Evolutionary conservation across 208 protist species (phyloP), one percentile per base, ranked within the genome.

Genomic region (Porcisia deanei): DNA sequence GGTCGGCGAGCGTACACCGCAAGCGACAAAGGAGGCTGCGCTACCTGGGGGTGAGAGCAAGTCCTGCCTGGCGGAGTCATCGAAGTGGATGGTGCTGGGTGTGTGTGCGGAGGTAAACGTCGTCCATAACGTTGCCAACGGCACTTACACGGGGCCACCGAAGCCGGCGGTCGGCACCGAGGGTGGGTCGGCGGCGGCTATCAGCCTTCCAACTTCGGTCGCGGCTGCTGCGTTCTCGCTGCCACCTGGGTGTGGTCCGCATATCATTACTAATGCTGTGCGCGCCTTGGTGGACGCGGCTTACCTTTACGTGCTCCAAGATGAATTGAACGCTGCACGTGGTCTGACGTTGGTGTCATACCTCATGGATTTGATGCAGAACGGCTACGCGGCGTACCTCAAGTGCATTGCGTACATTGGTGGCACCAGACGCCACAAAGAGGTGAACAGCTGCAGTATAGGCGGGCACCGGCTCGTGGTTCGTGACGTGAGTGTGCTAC

Each of bases 191-290:
- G 16, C 54, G 22, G 8, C 47, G 16, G 53, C 39, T 6, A 9
- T n/a, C 39, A 39, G 30, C n/a, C 22, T 63, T 3, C 1, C 59
- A 55, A 16, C 52, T 55, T 0, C 52, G 7, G 65, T 30, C 5
- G 30, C 53, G 52, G 16, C 76, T 8, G 14, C 49, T 66, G 58
- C 47, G 12, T 55, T 77, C 14, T 14, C 77, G 25, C 45, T 87
- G 45, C 80, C 83, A 16, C 55, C 59, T 34, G 71, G 64, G 58
- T 87, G 83, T 34, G 75, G 73, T 20, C 80, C 80, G 39, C 77
- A 84, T 66, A 69, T 87, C 34, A 75, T 87, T 55, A 84, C 83
- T 7, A 66, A 81, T 52, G 71, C 83, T n/a, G 77, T 79, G 64
- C 79, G 79, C 30, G 64, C 37, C 63, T 84, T 81, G n/a, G 76